Conservation (phyloP, 805 yeast genomes). For the Yamadazyma insecticola region DNA sequence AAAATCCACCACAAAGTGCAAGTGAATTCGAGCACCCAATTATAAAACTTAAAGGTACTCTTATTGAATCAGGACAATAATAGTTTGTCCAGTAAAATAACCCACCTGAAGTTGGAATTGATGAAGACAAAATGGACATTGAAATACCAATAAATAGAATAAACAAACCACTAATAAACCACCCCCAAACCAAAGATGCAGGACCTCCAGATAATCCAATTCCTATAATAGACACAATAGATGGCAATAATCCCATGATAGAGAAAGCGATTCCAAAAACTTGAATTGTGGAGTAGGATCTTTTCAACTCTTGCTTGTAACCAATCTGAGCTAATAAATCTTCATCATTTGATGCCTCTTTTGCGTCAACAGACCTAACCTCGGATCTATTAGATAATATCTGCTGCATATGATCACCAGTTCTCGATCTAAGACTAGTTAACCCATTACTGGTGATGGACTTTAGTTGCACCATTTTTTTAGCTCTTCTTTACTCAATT, state of each 20-base stretch:
- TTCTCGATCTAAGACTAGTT: constrained; percentile 4
- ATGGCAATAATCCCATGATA: constrained; percentile 67
- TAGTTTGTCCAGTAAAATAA: constrained; percentile 47
- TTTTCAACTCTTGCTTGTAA: constrained; percentile 61
- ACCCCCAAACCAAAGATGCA: constrained; percentile 66
- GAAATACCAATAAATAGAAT: constrained; percentile 56
- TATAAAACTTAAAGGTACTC: constrained; percentile 53
- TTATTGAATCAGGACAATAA: constrained; percentile 53
- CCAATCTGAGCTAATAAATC: constrained; percentile 51
- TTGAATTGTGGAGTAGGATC: constrained; percentile 58
- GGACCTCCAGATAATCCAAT: constrained; percentile 61
- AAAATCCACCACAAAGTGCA: constrained; percentile 62
- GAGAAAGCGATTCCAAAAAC: constrained; percentile 69
- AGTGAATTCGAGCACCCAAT: constrained; percentile 67
- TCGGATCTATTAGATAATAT: constrained; percentile 15
- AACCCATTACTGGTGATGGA: constrained; percentile 7
- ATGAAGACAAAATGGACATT: constrained; percentile 62
- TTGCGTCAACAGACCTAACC: constrained; percentile 15
- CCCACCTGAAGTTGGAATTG: constrained; percentile 76
- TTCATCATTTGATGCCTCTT: constrained; percentile 13
- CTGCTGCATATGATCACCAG: constrained; percentile 8
- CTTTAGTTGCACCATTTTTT: constrained; percentile 3
- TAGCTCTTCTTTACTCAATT: background rate
- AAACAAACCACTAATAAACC: constrained; percentile 56
- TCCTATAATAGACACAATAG: constrained; percentile 52